Base-by-base conservation (phyloP, 768 basidiomycete genomes). In the Rhodotorula graminis region DNA sequence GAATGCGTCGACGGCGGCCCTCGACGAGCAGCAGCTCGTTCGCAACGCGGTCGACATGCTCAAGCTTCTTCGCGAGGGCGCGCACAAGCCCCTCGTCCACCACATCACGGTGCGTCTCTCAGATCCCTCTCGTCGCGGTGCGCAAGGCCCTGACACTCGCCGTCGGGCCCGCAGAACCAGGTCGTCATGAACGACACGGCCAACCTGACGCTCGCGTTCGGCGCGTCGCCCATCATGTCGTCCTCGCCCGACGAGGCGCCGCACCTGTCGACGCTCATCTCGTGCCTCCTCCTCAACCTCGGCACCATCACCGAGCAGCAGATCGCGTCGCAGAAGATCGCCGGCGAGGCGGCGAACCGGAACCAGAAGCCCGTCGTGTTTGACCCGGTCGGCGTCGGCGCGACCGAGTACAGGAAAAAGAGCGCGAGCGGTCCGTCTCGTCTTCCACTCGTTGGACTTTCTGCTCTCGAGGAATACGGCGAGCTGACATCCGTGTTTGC, bases 141-240 rank as follows among this genome's bases (percentile, higher is more conserved):
- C n/a, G n/a, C n/a, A n/a, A n/a, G n/a, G n/a, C n/a, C n/a, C 29
- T 56, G 7, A 61, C 3, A 6, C 42, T 14, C 47, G 5, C 16
- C 16, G 0, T 1, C n/a, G 0, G 92, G 82, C 91, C 89, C 10
- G 92, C 93, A 65, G 31, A 96, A 95, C 60, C 27, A n/a, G 27
- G 60, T 61, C 60, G 60, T 61, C 14, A 42, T 44, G 44, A 61
- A 61, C 44, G 60, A 61, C 60, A 29, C 27, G 19, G 60, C 60
- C 4, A 61, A 61, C 79, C 85, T 90, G 3, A 95, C 93, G 3
- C 84, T 97, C 12, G 91, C 92, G 0, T 78, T 96, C 9, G 90
- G 90, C 27, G 92, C 88, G 23, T 93, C 91, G 70, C 94, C 94
- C 0, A 93, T 97, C 79, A 97, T 97, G 94, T 90, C 93, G 6